Percentiles rank a stretch among this genome's conserved stretches.
Evolutionary conservation across 192 early-diverging fungal genomes (phyloP).

Genomic region (Backusella sp.): DNA sequence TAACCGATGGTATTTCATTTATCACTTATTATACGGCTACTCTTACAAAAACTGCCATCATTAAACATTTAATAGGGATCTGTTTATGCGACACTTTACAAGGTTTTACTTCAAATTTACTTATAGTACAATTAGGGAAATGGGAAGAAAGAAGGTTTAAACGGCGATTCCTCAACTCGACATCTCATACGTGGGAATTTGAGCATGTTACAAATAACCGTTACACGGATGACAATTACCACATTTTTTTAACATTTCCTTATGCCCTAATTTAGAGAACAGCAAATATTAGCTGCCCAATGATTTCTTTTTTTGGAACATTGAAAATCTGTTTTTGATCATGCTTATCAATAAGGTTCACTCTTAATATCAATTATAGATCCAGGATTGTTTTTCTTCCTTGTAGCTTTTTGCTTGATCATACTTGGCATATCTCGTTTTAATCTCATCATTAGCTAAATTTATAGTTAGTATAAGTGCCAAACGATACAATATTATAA

Average conservation of each 20-base stretch:
- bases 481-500: neutral
- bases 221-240: slow-evolving; percentile 15
- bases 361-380: neutral
- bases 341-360: slow-evolving; percentile 4
- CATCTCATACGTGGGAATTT: slow-evolving; percentile 14
- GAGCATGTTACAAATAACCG: slow-evolving; percentile 19
- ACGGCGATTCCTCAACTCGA: neutral
- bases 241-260: slow-evolving; percentile 1
- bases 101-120: neutral
- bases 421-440: neutral
- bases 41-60: neutral
- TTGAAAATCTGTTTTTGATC: neutral
- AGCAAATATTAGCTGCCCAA: neutral
- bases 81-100: neutral
- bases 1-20: neutral
- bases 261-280: neutral
- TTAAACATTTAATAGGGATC: neutral
- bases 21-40: neutral
- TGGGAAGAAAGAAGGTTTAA: neutral
- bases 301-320: slow-evolving; percentile 8
- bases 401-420: neutral
- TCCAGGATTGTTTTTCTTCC: neutral
- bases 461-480: neutral
- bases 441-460: neutral
- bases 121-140: neutral